phyloP scores from a whole-genome alignment of 176 grass and related monocot genomes.

The Panicum miliaceum region DNA sequence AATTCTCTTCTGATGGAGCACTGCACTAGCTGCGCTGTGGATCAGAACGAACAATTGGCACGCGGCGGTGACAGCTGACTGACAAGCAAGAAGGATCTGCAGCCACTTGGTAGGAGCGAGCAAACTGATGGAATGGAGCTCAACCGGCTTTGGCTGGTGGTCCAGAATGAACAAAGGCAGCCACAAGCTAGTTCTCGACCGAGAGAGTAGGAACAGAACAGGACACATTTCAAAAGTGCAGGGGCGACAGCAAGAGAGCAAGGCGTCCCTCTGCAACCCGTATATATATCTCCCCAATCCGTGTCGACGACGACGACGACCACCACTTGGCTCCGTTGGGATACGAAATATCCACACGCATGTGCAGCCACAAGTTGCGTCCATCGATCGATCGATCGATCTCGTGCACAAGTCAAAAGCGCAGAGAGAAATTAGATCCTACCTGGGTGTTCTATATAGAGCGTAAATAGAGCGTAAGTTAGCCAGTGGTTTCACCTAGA shows the following conservation, averaged over 20 bases:
- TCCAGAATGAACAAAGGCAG: not conserved
- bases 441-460: no score
- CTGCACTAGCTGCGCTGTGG: not conserved
- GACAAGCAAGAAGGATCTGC: not conserved
- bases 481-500: no score
- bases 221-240: not conserved
- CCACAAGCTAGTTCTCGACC: not conserved
- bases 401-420: not conserved
- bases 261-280: not conserved
- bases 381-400: not conserved
- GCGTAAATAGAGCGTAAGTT: no score
- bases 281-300: not conserved
- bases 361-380: no score
- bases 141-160: no score
- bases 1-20: not conserved
- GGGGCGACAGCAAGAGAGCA: not conserved
- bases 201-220: not conserved
- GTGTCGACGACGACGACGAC: no score
- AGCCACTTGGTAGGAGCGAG: not conserved
- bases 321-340: no score
- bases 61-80: no score
- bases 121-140: not conserved
- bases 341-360: no score
- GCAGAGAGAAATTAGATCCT: not conserved
- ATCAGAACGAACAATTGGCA: not conserved